A percentile compares a stretch with the other conserved stretches of the same genome.
Evolutionary conservation across 805 yeast genomes (phyloP).

Genomic region (Barnettozyma wickerhamii): DNA sequence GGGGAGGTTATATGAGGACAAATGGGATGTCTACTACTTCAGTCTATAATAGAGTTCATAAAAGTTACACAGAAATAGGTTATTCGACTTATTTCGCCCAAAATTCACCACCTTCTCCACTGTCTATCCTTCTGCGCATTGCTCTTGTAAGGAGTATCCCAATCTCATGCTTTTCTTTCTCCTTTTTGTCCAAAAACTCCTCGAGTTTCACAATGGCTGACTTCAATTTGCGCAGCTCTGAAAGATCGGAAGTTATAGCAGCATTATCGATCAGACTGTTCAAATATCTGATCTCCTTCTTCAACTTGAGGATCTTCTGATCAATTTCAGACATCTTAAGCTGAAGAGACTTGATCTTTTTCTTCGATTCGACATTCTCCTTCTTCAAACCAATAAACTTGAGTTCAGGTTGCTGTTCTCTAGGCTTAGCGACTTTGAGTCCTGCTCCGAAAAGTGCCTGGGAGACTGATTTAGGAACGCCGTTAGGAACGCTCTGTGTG

Average conservation of each 20-base stretch:
- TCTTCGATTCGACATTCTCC: conserved; percentile 13
- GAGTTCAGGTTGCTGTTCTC: conserved; percentile 21
- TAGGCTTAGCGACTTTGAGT: conserved; percentile 24
- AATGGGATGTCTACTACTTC: background rate
- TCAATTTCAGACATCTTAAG: conserved; percentile 29
- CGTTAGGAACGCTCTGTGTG: no score
- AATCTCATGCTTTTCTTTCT: conserved; percentile 38
- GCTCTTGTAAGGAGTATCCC: conserved; percentile 38
- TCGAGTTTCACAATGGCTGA: conserved; percentile 34
- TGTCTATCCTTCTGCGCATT: conserved; percentile 36
- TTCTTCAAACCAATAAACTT: conserved; percentile 23
- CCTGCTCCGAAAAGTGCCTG: conserved; percentile 23
- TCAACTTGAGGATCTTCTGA: conserved; percentile 32
- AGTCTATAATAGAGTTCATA: background rate
- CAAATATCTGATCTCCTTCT: conserved; percentile 35
- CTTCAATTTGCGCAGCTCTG: conserved; percentile 33
- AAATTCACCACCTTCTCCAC: conserved; percentile 35
- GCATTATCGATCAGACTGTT: conserved; percentile 31
- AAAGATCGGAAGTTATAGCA: conserved; percentile 30
- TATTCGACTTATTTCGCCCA: conserved; percentile 37
- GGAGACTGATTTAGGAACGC: conserved; percentile 27
- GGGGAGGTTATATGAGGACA: background rate
- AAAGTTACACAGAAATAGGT: background rate
- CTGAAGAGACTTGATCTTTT: conserved; percentile 27
- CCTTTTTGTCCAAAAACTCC: conserved; percentile 36